These are phyloP conservation scores for Linum lewisii DNA, from an alignment of 345 rosid genomes.

Conservation along the genomic window DNA sequence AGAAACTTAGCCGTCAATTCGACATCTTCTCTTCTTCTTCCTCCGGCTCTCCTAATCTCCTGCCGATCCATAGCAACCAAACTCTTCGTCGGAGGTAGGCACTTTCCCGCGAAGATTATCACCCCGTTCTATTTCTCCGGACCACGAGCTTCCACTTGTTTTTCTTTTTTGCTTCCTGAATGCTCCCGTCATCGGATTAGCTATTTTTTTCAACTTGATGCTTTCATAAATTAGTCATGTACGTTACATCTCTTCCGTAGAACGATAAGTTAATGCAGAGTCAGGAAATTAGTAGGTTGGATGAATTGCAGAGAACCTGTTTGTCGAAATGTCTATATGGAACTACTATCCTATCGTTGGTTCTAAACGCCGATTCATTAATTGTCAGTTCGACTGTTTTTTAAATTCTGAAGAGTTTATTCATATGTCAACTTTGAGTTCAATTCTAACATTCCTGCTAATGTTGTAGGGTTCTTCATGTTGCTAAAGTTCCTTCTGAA, in stretches of 20 bases:
- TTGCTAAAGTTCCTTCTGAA: not conserved
- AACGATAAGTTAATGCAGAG: not conserved
- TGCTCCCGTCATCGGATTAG: not conserved
- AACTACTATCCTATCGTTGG: not conserved
- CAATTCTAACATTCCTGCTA: too few species aligned
- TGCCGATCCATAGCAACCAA: constrained; percentile 59
- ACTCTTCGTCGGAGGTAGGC: constrained; percentile 30
- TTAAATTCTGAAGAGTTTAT: too few species aligned
- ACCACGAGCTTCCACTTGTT: not conserved
- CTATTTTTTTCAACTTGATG: not conserved
- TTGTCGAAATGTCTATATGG: not conserved
- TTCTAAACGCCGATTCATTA: not conserved
- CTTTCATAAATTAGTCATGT: not conserved
- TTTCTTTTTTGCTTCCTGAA: not conserved
- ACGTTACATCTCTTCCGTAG: not conserved
- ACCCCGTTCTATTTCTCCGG: not conserved
- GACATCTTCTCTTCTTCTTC: constrained; percentile 17
- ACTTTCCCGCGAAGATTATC: not conserved
- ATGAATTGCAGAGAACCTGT: not conserved
- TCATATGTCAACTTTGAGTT: too few species aligned
- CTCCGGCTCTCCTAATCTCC: constrained; percentile 22
- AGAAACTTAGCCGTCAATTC: constrained; percentile 5
- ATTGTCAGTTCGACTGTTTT: too few species aligned
- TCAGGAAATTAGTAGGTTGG: not conserved
- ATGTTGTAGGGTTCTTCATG: too few species aligned